phyloP scores from a whole-genome alignment of 1,139 yeast genomes.

The Zygosaccharomyces pseudobailii region DNA sequence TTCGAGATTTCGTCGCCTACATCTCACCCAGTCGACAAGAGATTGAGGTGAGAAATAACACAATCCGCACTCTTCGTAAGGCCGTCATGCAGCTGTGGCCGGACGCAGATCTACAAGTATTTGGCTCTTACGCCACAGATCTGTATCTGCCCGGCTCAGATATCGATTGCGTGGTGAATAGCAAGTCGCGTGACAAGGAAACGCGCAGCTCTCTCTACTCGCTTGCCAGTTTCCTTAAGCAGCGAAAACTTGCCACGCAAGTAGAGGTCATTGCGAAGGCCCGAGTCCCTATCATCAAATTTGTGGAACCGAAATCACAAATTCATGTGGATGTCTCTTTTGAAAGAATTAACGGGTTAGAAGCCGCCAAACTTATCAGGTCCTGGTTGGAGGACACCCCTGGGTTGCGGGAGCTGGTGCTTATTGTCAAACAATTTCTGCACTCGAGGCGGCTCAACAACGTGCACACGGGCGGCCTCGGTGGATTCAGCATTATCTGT shows the following conservation, averaged over 20 bases:
- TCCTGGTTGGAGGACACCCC: conserved; percentile 71
- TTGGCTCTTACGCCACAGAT: conserved; percentile 96
- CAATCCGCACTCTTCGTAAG: conserved; percentile 56
- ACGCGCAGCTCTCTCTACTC: conserved; percentile 66
- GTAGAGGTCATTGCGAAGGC: conserved; percentile 90
- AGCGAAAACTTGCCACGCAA: conserved; percentile 57
- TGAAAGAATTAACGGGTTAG: conserved; percentile 80
- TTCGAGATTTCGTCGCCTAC: conserved; percentile 78
- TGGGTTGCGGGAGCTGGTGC: conserved; percentile 78
- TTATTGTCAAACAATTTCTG: conserved; percentile 85
- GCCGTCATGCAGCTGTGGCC: conserved; percentile 68
- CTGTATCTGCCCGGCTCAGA: conserved; percentile 93
- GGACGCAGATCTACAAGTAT: conserved; percentile 75
- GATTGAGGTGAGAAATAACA: conserved; percentile 60
- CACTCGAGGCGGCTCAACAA: conserved; percentile 75
- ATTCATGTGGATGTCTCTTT: conserved; percentile 89
- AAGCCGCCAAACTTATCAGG: conserved; percentile 76
- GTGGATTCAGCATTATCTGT: conserved; percentile 91
- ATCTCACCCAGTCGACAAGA: conserved; percentile 83
- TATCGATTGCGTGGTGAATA: conserved; percentile 86
- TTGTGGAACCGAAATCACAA: conserved; percentile 66
- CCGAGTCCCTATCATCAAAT: conserved; percentile 92
- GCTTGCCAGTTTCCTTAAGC: conserved; percentile 65
- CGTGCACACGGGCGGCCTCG: conserved; percentile 95
- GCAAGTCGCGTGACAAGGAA: conserved; percentile 61